Evolutionary conservation across 345 rosid species (phyloP).

Genomic region (Linum trigynum): DNA sequence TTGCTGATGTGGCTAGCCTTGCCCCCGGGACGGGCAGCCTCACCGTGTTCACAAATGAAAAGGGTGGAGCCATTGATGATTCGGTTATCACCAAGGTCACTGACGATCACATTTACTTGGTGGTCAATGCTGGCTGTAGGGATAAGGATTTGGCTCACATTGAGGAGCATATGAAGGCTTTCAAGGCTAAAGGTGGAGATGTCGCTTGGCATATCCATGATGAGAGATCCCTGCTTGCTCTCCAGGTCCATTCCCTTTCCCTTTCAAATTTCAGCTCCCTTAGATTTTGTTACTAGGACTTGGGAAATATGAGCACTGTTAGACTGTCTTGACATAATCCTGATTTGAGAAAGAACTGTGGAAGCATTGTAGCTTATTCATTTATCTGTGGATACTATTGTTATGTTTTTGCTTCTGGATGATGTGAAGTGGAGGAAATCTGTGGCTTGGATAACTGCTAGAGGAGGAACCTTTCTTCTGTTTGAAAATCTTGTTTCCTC

Average conservation of each 20-base stretch:
- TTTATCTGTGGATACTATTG: no score
- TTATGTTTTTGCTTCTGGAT: no score
- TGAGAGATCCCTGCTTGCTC: constrained; percentile 97
- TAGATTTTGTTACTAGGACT: no score
- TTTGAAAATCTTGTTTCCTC: no score
- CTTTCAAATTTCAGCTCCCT: background rate
- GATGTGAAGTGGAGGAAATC: no score
- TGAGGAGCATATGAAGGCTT: constrained; percentile 90
- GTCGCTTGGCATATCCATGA: constrained; percentile 95
- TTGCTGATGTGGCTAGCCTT: constrained; percentile 89
- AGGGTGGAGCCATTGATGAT: constrained; percentile 95
- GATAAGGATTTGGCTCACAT: constrained; percentile 98
- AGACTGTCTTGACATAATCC: no score
- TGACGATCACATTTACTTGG: constrained; percentile 74
- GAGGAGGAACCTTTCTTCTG: no score
- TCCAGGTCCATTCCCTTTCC: constrained; percentile 47
- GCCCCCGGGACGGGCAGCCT: constrained; percentile 81
- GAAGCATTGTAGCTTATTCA: no score
- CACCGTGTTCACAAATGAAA: constrained; percentile 86
- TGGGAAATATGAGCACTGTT: no score
- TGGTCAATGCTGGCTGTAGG: constrained; percentile 98
- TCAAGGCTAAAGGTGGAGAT: constrained; percentile 85
- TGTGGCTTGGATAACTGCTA: no score
- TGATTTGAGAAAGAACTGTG: no score
- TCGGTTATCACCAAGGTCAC: constrained; percentile 86